Evolutionary conservation across 192 early-diverging fungal species (phyloP), one percentile per base, ranked within the genome.

Genomic region (Pilaira anomala): DNA sequence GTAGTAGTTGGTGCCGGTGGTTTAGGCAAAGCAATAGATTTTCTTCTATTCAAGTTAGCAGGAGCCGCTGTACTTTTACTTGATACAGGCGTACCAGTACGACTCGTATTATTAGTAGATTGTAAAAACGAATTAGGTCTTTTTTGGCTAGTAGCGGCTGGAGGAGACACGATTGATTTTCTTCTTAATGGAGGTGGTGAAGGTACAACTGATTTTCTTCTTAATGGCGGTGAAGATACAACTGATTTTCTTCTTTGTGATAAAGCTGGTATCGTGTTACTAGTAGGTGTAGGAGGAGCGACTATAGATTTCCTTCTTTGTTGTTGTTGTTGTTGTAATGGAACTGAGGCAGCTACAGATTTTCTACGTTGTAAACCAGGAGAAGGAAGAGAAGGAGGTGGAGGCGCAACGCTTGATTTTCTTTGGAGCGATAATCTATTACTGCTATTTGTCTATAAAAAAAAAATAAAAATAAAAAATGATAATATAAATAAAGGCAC

Each of bases 401-500:
- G 7, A 7, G 53, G 53, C 5, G 53, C 30, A 55, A 30, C 53
- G 1, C 29, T 30, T 30, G 60, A 28, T 62, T 50, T 45, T 58
- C 64, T 51, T 75, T 56, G 45, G 48, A 44, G 39, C 33, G 29
- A 13, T 64, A 45, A 16, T 62, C 65, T 45, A 51, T 52, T 39
- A 46, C 63, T 16, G 55, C 18, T 30, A 50, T 59, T 21, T 61
- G 55, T 41, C 69, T 68, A 8, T 56, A n/a, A n/a, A n/a, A n/a
- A n/a, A n/a, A n/a, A n/a, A n/a, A n/a, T n/a, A n/a, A n/a, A n/a
- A n/a, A n/a, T n/a, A n/a, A n/a, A n/a, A n/a, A n/a, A 45, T 21
- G 73, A 19, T 28, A 65, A 61, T 13, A 68, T 69, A 68, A 75
- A 72, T 12, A 62, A 49, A 18, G 40, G 22, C 4, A 45, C 24